Base-by-base conservation (phyloP, 1,139 yeast genomes). In the Trichomonascaceae sp. region DNA sequence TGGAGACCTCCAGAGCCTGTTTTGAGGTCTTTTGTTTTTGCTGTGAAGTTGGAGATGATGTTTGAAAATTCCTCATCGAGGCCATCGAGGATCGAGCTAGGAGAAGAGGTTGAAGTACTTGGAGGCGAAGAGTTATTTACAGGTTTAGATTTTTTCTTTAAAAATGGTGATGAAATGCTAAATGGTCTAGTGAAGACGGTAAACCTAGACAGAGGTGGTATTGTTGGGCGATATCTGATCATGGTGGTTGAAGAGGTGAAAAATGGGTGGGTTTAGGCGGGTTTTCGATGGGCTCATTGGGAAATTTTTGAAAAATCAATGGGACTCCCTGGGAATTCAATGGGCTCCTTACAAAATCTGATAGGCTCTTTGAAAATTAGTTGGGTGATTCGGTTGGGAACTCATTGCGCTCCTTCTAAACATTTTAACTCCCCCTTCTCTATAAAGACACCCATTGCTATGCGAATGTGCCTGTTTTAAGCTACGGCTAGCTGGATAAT, bases 1-100 rank as follows among this genome's bases (percentile, higher is more conserved):
- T 75, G 74, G 0, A 91, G 84, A 60, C 83, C 83, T 3, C 87
- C 75, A 55, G 79, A 80, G 1, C 95, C 95, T 63, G 83, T 73
- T 63, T 83, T 86, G 52, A 82, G 72, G 57, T 84, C 89, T 50
- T 78, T 78, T 32, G 85, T 74, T 52, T 74, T 76, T 59, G 82
- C 82, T 54, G 76, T 71, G 66, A 84, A 87, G 50, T 70, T 68
- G 1, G 78, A 81, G 9, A 86, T 58, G 0, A 84, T 72, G 2
- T 69, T 67, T 36, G 79, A 75, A 62, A 82, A 84, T 53, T 76
- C 74, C 2, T 64, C 54, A 44, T 78, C 80, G 8, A 81, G 74
- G 73, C 49, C 71, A 15, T 30, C 18, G n/a, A 47, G 39, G 41
- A 36, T 13, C 3, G 41, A 36, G 17, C 17, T 36, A 13, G 41